Conservation (phyloP, 2,329 filamentous ascomycete genomes). For the Epichloe glyceriae region DNA sequence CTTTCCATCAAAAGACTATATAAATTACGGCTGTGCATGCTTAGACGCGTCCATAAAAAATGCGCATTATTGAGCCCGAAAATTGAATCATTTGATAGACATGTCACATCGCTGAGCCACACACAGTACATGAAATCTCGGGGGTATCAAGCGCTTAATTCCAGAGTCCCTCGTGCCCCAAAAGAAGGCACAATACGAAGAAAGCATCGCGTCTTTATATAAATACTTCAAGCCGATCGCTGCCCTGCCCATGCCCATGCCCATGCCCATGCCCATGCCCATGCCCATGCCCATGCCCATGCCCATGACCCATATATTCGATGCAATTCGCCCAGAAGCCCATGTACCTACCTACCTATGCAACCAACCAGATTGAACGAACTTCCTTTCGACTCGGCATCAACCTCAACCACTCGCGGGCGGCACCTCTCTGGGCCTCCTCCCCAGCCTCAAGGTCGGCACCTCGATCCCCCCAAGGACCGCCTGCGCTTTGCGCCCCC, state of each 20-base stretch:
- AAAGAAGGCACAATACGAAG: neutral
- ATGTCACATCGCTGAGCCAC: too few species aligned
- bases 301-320: too few species aligned
- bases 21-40: too few species aligned
- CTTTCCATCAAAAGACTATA: too few species aligned
- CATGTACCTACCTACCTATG: too few species aligned
- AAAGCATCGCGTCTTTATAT: neutral
- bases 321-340: too few species aligned
- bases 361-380: too few species aligned
- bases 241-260: neutral
- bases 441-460: conserved; percentile 16
- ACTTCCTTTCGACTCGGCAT: too few species aligned
- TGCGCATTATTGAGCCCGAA: too few species aligned
- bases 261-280: too few species aligned
- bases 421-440: conserved; percentile 7
- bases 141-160: neutral
- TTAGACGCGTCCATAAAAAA: too few species aligned
- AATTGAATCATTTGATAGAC: too few species aligned
- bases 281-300: neutral
- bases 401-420: neutral
- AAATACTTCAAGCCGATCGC: neutral
- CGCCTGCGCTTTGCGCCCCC: conserved; percentile 15
- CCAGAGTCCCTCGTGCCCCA: neutral
- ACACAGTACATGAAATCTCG: neutral
- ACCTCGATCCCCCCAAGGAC: conserved; percentile 15